phyloP scores from a whole-genome alignment of 148 eudicot genomes.

The Rhododendron ferrugineum region DNA sequence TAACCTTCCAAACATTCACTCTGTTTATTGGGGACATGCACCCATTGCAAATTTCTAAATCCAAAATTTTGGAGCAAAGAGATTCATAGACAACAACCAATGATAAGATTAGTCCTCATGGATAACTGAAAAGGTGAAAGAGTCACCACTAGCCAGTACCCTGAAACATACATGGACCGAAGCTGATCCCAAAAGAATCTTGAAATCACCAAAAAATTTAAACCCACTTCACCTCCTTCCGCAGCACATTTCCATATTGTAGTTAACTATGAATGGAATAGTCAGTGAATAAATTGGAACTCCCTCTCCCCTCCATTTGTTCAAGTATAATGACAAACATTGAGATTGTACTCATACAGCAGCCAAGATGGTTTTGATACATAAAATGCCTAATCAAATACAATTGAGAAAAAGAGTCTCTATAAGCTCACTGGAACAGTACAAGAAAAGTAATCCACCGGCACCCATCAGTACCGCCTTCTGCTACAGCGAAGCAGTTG shows the following conservation, averaged over 20 bases:
- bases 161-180: neutral
- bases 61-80: neutral
- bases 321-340: neutral
- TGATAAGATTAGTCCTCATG: no score
- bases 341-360: neutral
- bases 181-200: neutral
- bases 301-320: neutral
- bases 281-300: neutral
- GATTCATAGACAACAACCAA: neutral
- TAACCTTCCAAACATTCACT: neutral
- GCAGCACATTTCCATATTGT: neutral
- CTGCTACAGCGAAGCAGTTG: neutral
- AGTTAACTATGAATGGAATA: neutral
- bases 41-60: neutral
- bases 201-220: neutral
- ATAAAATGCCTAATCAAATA: neutral
- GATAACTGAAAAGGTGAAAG: neutral
- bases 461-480: neutral
- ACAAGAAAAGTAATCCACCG: neutral
- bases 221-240: neutral
- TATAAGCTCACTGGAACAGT: neutral
- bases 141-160: neutral
- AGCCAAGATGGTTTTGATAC: neutral
- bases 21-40: neutral
- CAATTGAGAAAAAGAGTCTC: neutral